Evolutionary conservation across 306 rosid genomes (phyloP).

Genomic region (Leucaena leucocephala): DNA sequence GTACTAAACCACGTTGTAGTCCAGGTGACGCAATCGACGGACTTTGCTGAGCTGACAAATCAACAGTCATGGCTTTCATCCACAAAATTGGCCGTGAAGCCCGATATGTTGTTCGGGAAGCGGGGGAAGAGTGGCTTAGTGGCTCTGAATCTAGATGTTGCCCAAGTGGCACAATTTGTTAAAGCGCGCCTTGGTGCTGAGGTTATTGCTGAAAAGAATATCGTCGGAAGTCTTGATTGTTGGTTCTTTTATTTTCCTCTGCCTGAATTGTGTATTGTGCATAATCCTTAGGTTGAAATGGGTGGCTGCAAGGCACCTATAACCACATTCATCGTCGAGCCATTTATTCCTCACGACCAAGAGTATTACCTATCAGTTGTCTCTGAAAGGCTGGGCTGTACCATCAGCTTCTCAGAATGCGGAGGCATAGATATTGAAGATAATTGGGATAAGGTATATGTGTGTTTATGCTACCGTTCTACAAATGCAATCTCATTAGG

Average conservation of each 20-base stretch:
- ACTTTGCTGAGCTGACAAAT: slow-evolving; percentile 65
- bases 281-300: slow-evolving; percentile 68
- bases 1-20: background rate
- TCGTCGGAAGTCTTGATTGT: slow-evolving; percentile 1
- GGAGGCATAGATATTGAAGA: slow-evolving; percentile 89
- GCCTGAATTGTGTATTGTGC: slow-evolving; percentile 30
- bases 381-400: slow-evolving; percentile 77
- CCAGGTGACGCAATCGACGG: slow-evolving; percentile 68
- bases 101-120: slow-evolving; percentile 87
- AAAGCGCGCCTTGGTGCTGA: slow-evolving; percentile 71
- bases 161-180: slow-evolving; percentile 78
- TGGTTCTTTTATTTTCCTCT: slow-evolving; percentile 31
- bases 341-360: slow-evolving; percentile 84
- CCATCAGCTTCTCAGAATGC: slow-evolving; percentile 78
- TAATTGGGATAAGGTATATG: slow-evolving; percentile 78
- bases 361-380: slow-evolving; percentile 83
- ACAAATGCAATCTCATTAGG: background rate
- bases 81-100: slow-evolving; percentile 71
- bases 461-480: background rate
- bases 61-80: slow-evolving; percentile 74
- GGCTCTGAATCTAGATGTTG: slow-evolving; percentile 70
- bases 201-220: slow-evolving; percentile 46
- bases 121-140: slow-evolving; percentile 92
- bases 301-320: slow-evolving; percentile 94
- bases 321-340: slow-evolving; percentile 79